Conservation (phyloP, 169 alveolate species). For the Prorocentrum cordatum region DNA sequence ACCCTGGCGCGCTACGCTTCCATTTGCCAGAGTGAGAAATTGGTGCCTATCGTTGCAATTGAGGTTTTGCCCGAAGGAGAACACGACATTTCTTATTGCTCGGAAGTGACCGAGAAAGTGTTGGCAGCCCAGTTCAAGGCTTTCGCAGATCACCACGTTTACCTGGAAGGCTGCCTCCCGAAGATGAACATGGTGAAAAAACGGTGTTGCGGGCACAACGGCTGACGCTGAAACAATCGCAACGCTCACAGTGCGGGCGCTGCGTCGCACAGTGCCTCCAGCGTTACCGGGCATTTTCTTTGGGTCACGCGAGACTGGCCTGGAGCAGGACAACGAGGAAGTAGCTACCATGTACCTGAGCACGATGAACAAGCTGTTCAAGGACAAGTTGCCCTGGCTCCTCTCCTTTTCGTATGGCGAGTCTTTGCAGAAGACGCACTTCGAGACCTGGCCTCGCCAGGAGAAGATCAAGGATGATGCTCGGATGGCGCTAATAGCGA, state of each 20-base stretch:
- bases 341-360: conserved; percentile 91
- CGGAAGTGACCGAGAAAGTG: conserved; percentile 78
- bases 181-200: conserved; percentile 98
- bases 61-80: too few relatives aligned
- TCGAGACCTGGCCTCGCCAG: conserved; percentile 94
- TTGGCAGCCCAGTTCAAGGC: conserved; percentile 89
- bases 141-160: conserved; percentile 86
- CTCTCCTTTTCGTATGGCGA: conserved; percentile 98
- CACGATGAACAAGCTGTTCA: conserved; percentile 84
- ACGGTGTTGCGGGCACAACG: conserved; percentile 87
- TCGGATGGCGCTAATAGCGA: conserved; percentile 84
- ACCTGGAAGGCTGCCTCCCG: conserved; percentile 92
- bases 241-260: conserved; percentile 88
- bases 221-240: conserved; percentile 89
- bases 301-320: conserved; percentile 96
- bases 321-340: too few relatives aligned
- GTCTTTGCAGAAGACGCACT: conserved; percentile 92
- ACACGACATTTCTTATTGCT: background rate
- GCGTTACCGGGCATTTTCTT: too few relatives aligned
- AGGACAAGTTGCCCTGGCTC: conserved; percentile 84
- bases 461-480: conserved; percentile 89
- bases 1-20: conserved; percentile 97
- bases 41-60: conserved; percentile 98
- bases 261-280: conserved; percentile 81
- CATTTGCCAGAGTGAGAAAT: conserved; percentile 93